phyloP scores from a whole-genome alignment of 805 yeast species.

The Suhomyces emberorum region DNA sequence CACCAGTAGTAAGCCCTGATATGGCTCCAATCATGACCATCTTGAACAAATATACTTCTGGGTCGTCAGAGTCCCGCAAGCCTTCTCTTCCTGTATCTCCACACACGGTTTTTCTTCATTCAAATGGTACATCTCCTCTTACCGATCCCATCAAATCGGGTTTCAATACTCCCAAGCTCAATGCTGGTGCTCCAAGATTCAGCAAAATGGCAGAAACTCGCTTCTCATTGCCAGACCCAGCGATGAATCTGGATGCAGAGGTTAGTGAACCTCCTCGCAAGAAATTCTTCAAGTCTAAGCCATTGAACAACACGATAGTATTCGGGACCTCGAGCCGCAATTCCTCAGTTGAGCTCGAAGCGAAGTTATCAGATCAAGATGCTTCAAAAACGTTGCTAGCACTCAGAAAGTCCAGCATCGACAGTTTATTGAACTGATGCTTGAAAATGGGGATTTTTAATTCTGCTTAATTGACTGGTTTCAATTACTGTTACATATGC shows the following conservation, averaged over 20 bases:
- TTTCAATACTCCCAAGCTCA: slow-evolving; percentile 6
- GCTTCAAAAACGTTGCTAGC: slow-evolving; percentile 39
- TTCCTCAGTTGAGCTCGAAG: slow-evolving; percentile 11
- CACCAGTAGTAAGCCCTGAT: slow-evolving; percentile 38
- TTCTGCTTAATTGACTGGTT: neutral
- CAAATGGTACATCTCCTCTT: slow-evolving; percentile 19
- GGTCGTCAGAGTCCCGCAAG: slow-evolving; percentile 7
- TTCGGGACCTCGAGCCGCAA: neutral
- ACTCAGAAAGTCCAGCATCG: slow-evolving; percentile 40
- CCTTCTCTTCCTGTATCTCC: slow-evolving; percentile 21
- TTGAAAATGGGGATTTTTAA: neutral
- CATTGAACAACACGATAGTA: slow-evolving; percentile 16
- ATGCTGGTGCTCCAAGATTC: slow-evolving; percentile 2
- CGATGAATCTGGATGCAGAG: slow-evolving; percentile 16
- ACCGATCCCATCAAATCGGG: slow-evolving; percentile 24
- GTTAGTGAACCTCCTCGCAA: slow-evolving; percentile 23
- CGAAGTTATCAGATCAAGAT: slow-evolving; percentile 24
- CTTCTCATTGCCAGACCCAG: slow-evolving; percentile 42
- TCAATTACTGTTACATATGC: neutral
- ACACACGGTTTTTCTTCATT: slow-evolving; percentile 13
- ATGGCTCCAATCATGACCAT: slow-evolving; percentile 33
- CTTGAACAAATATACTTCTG: slow-evolving; percentile 20
- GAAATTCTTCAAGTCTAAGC: slow-evolving; percentile 31
- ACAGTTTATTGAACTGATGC: slow-evolving; percentile 34
- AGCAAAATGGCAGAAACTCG: neutral